Percentiles rank a stretch among this genome's conserved stretches.
phyloP scores from a whole-genome alignment of 2,329 filamentous ascomycete genomes.

The Calonectria honghensis region DNA sequence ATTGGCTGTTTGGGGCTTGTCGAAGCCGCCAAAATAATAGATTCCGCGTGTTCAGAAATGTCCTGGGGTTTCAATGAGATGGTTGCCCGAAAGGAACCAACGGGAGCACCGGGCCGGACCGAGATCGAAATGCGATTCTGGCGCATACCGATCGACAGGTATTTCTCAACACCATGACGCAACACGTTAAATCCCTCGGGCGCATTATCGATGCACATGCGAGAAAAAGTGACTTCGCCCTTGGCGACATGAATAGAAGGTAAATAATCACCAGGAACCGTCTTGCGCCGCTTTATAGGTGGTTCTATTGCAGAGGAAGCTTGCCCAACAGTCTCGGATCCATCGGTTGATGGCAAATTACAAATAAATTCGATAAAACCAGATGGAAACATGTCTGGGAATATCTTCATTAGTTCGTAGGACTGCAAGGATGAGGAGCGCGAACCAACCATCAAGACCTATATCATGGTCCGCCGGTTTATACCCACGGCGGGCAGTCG shows the following conservation, averaged over 20 bases:
- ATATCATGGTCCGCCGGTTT: slow-evolving; percentile 40
- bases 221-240: slow-evolving; percentile 53
- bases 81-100: slow-evolving; percentile 30
- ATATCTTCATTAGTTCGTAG: slow-evolving; percentile 21
- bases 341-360: slow-evolving; percentile 45
- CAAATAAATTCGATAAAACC: slow-evolving; percentile 51
- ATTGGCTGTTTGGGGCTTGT: slow-evolving; percentile 42
- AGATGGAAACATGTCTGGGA: slow-evolving; percentile 53
- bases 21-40: slow-evolving; percentile 47
- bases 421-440: neutral
- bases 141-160: slow-evolving; percentile 45
- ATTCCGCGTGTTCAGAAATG: slow-evolving; percentile 39
- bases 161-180: slow-evolving; percentile 48
- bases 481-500: slow-evolving; percentile 4
- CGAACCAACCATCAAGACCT: slow-evolving; percentile 54
- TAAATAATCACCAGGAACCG: slow-evolving; percentile 34
- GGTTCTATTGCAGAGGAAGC: slow-evolving; percentile 44
- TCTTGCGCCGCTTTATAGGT: slow-evolving; percentile 59
- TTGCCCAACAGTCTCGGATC: slow-evolving; percentile 30
- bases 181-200: slow-evolving; percentile 32
- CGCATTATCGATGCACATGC: slow-evolving; percentile 47
- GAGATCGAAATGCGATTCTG: slow-evolving; percentile 45
- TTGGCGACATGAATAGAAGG: slow-evolving; percentile 54
- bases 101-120: slow-evolving; percentile 40
- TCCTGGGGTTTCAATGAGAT: slow-evolving; percentile 54